phyloP scores from a whole-genome alignment of 257 asterid species.

The Henckelia pumila region DNA sequence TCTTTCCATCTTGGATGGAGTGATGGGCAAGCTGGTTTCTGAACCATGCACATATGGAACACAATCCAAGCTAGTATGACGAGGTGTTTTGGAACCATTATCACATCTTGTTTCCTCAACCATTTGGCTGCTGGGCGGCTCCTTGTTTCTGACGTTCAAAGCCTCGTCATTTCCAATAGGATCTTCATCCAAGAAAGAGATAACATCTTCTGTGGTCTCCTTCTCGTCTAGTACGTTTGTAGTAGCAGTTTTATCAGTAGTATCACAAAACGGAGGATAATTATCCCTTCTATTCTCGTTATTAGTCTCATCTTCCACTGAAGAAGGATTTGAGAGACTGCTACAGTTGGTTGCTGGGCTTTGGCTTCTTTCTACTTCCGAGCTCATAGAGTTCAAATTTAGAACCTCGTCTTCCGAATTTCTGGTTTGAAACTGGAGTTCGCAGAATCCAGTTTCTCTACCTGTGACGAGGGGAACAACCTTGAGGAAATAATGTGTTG shows the following conservation, averaged over 20 bases:
- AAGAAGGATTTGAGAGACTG: slow-evolving; percentile 83
- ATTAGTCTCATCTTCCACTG: slow-evolving; percentile 74
- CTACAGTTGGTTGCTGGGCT: slow-evolving; percentile 65
- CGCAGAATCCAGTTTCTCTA: background rate
- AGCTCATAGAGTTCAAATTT: slow-evolving; percentile 33
- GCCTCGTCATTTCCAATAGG: slow-evolving; percentile 27
- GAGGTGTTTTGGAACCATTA: slow-evolving; percentile 48
- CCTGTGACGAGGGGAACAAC: background rate
- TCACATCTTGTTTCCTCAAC: slow-evolving; percentile 48
- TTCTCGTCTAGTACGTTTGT: slow-evolving; percentile 26
- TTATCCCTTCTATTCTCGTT: slow-evolving; percentile 42
- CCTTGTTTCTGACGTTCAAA: slow-evolving; percentile 30
- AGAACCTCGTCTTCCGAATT: slow-evolving; percentile 27
- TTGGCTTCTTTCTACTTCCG: slow-evolving; percentile 49
- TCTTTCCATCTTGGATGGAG: slow-evolving; percentile 62
- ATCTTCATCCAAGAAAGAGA: slow-evolving; percentile 44
- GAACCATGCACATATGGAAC: slow-evolving; percentile 36
- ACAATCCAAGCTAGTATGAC: slow-evolving; percentile 42
- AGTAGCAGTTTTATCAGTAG: slow-evolving; percentile 36
- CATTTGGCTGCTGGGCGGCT: slow-evolving; percentile 29
- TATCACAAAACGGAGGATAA: slow-evolving; percentile 34
- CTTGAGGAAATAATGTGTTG: background rate
- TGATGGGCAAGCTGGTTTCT: slow-evolving; percentile 45
- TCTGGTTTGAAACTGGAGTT: background rate
- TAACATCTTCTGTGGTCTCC: slow-evolving; percentile 32